Conservation (phyloP, 169 alveolate genomes). For the Eimeria falciformis region DNA sequence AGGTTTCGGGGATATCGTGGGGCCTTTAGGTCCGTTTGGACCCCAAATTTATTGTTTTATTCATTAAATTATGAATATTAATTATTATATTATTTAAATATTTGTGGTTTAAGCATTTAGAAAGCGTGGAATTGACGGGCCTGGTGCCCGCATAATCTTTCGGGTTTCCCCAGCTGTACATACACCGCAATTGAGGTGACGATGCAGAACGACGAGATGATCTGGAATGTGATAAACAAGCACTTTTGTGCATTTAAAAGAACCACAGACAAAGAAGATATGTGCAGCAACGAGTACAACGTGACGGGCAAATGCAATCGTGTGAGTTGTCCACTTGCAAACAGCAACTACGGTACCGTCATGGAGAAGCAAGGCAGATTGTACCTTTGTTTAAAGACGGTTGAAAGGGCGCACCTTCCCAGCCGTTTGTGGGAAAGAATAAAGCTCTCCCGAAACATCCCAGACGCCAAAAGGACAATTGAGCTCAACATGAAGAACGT, state of each 20-base stretch:
- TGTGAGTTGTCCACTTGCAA: constrained; percentile 98
- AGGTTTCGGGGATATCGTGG: background rate
- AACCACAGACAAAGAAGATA: constrained; percentile 65
- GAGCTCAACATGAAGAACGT: constrained; percentile 94
- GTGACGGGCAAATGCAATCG: constrained; percentile 99
- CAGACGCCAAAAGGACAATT: constrained; percentile 94
- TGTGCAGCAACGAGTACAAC: constrained; percentile 90
- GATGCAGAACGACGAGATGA: constrained; percentile 81
- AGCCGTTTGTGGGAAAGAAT: constrained; percentile 97
- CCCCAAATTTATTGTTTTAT: background rate
- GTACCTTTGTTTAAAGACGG: constrained; percentile 92
- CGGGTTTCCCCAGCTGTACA: constrained; percentile 26
- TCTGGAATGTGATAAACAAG: constrained; percentile 77
- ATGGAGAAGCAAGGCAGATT: constrained; percentile 91
- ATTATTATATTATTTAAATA: too few relatives aligned
- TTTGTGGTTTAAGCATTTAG: background rate
- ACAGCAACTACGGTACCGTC: constrained; percentile 98
- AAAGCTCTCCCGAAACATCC: constrained; percentile 93
- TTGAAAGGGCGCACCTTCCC: constrained; percentile 99
- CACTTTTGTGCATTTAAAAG: constrained; percentile 76
- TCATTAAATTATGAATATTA: background rate
- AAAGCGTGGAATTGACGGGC: background rate
- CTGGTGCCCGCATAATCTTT: background rate
- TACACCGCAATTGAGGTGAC: constrained; percentile 17
- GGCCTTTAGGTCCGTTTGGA: constrained; percentile 1